Evolutionary conservation across 129 eudicot species (phyloP), one percentile per base, ranked within the genome.

Genomic region (Flaveria bidentis): DNA sequence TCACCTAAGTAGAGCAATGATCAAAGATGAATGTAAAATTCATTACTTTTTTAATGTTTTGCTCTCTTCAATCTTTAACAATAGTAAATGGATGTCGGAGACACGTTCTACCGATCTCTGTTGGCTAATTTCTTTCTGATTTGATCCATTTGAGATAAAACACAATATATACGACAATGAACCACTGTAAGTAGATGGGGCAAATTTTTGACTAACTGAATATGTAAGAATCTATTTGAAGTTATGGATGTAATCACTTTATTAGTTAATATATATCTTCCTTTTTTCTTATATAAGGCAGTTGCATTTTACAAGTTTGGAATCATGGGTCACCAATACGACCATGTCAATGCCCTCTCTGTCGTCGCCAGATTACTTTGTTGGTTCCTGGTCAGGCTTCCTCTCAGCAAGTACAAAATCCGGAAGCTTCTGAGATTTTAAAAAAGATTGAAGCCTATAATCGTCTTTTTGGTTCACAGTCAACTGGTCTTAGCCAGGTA

Each of bases 321-420:
- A 81, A 91, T 83, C 88, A 90, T 69, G 96, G 93, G 77, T 77
- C 97, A 70, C 89, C 93, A 30, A 78, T 90, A 64, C 98, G 84
- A 78, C 90, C 98, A 51, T 91, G 96, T 80, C 89, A 51, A 85
- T 93, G 98, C 80, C 98, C 97, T 56, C 79, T 93, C 22, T 93
- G 98, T 69, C 89, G 97, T 30, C 89, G 97, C 26, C 87, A 82
- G 71, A 93, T 93, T 26, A 88, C 90, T 25, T 87, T 93, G 87
- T 69, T 93, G 85, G 93, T 93, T 70, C 97, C 98, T 55, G 83
- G 86, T 67, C 90, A 87, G 71, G 83, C 87, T 82, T 76, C 91
- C 57, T 76, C 72, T 16, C 85, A 78, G 80, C 87, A 82, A 83
- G 85, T 62, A 9, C 45, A 73, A 73, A 74, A 72, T 70, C 67